These are phyloP conservation scores for Aspergillus eucalypticola DNA, from an alignment of 2,329 filamentous ascomycete species.

Conservation along the genomic window DNA sequence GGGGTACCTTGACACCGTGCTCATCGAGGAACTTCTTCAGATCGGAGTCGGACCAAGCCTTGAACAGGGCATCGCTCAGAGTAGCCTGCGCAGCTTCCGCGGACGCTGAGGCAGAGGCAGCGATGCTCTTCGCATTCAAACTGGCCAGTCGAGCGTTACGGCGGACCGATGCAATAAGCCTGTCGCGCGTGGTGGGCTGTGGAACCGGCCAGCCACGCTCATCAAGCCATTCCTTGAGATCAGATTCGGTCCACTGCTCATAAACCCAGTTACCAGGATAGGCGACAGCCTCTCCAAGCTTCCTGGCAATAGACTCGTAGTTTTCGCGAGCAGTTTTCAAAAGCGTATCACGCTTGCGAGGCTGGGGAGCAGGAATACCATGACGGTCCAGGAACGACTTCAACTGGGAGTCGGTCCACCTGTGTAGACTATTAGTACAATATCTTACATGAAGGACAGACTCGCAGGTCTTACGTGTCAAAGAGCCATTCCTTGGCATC, in stretches of 20 bases:
- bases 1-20: conserved; percentile 84
- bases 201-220: conserved; percentile 81
- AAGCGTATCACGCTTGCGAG: conserved; percentile 79
- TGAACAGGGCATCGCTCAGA: conserved; percentile 79
- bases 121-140: conserved; percentile 63
- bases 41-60: conserved; percentile 85
- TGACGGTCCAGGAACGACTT: conserved; percentile 91
- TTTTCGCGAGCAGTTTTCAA: conserved; percentile 75
- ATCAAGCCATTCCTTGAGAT: conserved; percentile 91
- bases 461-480: conserved; percentile 60
- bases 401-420: conserved; percentile 89
- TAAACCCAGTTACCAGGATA: conserved; percentile 98
- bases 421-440: conserved; percentile 48
- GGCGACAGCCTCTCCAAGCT: conserved; percentile 71
- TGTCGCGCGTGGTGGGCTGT: conserved; percentile 81
- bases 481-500: conserved; percentile 88
- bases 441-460: not conserved
- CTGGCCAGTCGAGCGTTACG: conserved; percentile 84
- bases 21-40: conserved; percentile 93
- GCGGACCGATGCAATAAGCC: conserved; percentile 82
- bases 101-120: conserved; percentile 62
- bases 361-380: conserved; percentile 82
- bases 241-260: conserved; percentile 85
- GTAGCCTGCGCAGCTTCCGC: conserved; percentile 70
- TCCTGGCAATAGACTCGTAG: conserved; percentile 77